Conservation (phyloP, 2,329 filamentous ascomycete species). For the Fusarium sp. region DNA sequence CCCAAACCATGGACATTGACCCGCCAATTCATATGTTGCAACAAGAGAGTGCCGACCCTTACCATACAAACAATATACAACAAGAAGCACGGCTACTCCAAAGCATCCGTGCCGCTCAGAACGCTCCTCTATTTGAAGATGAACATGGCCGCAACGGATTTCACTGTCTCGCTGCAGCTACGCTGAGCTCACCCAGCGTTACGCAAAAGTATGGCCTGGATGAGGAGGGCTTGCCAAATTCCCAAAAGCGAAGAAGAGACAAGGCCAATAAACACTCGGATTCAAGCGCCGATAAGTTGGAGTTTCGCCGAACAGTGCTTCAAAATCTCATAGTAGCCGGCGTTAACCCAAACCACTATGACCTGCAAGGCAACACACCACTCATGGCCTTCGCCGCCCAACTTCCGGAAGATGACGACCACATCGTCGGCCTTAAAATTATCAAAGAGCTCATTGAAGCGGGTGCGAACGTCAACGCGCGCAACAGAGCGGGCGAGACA, state of each 20-base stretch:
- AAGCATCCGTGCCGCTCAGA: conserved; percentile 30
- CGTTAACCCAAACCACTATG: conserved; percentile 65
- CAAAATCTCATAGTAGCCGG: conserved; percentile 49
- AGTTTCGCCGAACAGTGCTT: conserved; percentile 44
- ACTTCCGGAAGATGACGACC: conserved; percentile 62
- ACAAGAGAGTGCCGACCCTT: conserved; percentile 3
- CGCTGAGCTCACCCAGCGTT: conserved; percentile 56
- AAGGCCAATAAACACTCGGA: conserved; percentile 44
- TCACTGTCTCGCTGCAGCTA: conserved; percentile 67
- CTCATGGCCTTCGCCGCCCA: conserved; percentile 66
- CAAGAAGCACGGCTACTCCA: conserved; percentile 41
- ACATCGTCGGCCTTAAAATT: conserved; percentile 59
- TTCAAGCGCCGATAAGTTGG: conserved; percentile 48
- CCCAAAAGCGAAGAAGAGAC: conserved; percentile 15
- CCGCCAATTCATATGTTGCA: conserved; percentile 28
- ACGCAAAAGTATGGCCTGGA: conserved; percentile 48
- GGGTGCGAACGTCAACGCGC: conserved; percentile 60
- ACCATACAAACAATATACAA: conserved; percentile 11
- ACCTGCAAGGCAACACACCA: conserved; percentile 62
- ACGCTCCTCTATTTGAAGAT: conserved; percentile 40
- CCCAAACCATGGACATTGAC: conserved; percentile 40
- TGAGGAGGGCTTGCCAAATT: conserved; percentile 17
- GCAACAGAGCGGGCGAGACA: conserved; percentile 66
- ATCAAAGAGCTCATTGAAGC: conserved; percentile 56
- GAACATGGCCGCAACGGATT: conserved; percentile 65